Evolutionary conservation across 2,329 filamentous ascomycete species (phyloP), one percentile per base, ranked within the genome.

Genomic region (Colletotrichum tamarilloi): DNA sequence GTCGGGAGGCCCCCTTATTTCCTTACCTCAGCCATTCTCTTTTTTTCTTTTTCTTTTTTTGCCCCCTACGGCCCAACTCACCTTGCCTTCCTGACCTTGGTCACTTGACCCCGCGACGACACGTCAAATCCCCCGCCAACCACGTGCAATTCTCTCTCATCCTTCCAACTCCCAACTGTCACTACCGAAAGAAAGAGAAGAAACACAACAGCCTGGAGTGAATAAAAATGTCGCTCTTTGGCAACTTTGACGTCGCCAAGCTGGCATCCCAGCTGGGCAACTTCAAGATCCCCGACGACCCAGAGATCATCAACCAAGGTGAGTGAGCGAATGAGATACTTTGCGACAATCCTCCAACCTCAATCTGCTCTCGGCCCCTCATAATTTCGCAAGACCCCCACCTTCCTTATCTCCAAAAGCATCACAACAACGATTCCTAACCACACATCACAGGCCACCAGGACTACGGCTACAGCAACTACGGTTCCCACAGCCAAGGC

Each of bases 191-290:
- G 35, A 59, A 28, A 35, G 19, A 59, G 2, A 32, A 38, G 30
- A 22, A 6, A 8, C 35, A 60, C 9, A 49, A 30, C 12, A 32
- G 7, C 28, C 30, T n/a, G 14, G 11, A 26, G 32, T n/a, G 11
- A 52, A 0, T 16, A 12, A 16, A 19, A 12, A 74, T 74, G 72
- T 74, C 72, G n/a, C 46, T 74, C 8, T 64, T 74, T 32, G 63
- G 59, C 38, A 72, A 72, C 68, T 80, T 84, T 68, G 72, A 76
- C 68, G 60, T 75, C 14, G 76, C 75, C 19, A 83, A 82, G 67
- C 76, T 82, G 26, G 77, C 77, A 62, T 79, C 80, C 42, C 79
- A 82, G 65, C 80, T 84, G 28, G 84, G 86, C 74, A 84, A 85
- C 75, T 80, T 87, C 64, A 70, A 26, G 52, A 76, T 72, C 57